phyloP scores from a whole-genome alignment of 192 early-diverging fungal genomes.

The Dissophora ornata region DNA sequence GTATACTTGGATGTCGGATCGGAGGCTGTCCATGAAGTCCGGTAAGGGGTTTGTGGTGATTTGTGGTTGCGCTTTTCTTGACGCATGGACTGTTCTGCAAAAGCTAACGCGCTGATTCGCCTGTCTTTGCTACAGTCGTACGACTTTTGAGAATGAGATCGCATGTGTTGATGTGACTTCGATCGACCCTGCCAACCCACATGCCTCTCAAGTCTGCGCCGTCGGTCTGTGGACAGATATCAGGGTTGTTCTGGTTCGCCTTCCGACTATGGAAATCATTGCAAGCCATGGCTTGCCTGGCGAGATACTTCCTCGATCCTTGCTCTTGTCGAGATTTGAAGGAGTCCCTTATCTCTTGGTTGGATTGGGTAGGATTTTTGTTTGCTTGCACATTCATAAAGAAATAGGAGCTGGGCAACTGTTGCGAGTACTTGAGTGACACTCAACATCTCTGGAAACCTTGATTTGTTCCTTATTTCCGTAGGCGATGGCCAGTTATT shows the following conservation, averaged over 20 bases:
- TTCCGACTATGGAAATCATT: slow-evolving; percentile 66
- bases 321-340: slow-evolving; percentile 74
- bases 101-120: too few relatives aligned
- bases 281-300: slow-evolving; percentile 59
- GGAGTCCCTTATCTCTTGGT: slow-evolving; percentile 77
- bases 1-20: slow-evolving; percentile 68
- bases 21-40: slow-evolving; percentile 45
- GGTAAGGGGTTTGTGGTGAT: slow-evolving; percentile 45
- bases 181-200: slow-evolving; percentile 33
- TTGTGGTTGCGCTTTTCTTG: too few relatives aligned
- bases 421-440: too few relatives aligned
- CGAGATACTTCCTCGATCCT: slow-evolving; percentile 75
- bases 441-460: not conserved
- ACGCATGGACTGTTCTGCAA: too few relatives aligned
- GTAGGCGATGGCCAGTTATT: slow-evolving; percentile 86
- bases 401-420: too few relatives aligned
- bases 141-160: slow-evolving; percentile 72
- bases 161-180: slow-evolving; percentile 79
- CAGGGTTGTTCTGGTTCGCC: slow-evolving; percentile 66
- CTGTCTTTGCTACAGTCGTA: slow-evolving; percentile 31
- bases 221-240: slow-evolving; percentile 83
- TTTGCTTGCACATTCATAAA: not conserved
- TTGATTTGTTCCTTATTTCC: too few relatives aligned
- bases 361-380: slow-evolving; percentile 68
- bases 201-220: slow-evolving; percentile 60